Evolutionary conservation across 768 basidiomycete species (phyloP).

Genomic region (Boletus sp.): DNA sequence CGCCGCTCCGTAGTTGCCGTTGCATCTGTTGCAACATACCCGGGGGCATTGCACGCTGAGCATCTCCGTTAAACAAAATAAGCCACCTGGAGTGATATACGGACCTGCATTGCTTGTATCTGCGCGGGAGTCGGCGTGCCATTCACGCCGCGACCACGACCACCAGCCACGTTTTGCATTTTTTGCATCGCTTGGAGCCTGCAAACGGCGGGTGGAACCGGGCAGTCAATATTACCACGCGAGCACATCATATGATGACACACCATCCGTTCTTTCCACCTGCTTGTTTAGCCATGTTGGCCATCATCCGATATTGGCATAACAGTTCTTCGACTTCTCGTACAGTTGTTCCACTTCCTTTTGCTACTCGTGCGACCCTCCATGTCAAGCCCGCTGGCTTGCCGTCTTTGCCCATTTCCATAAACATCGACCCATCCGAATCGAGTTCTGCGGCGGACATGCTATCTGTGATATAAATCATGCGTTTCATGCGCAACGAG

Average conservation of each 20-base stretch:
- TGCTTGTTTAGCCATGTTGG: constrained; percentile 97
- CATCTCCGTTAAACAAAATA: constrained; percentile 5
- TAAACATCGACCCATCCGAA: constrained; percentile 90
- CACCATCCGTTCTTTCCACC: constrained; percentile 96
- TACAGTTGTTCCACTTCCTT: constrained; percentile 91
- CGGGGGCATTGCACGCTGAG: constrained; percentile 87
- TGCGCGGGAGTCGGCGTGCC: constrained; percentile 93
- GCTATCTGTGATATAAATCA: constrained; percentile 98
- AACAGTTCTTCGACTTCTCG: constrained; percentile 97
- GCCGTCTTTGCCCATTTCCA: constrained; percentile 79
- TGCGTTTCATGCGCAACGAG: constrained; percentile 85
- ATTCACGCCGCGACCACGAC: constrained; percentile 81
- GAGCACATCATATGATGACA: constrained; percentile 22
- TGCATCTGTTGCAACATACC: constrained; percentile 96
- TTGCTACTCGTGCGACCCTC: constrained; percentile 87
- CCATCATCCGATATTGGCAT: constrained; percentile 98
- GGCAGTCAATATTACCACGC: constrained; percentile 5
- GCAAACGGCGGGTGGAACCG: background rate
- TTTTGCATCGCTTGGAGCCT: constrained; percentile 90
- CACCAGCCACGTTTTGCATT: constrained; percentile 84
- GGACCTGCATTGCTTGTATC: constrained; percentile 90
- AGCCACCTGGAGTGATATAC: constrained; percentile 19
- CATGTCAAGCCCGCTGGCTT: constrained; percentile 86
- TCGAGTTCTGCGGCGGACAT: constrained; percentile 95
- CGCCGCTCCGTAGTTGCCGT: constrained; percentile 71